These are phyloP conservation scores for Jaapia argillacea DNA, from an alignment of 768 basidiomycete genomes.

Conservation along the genomic window DNA sequence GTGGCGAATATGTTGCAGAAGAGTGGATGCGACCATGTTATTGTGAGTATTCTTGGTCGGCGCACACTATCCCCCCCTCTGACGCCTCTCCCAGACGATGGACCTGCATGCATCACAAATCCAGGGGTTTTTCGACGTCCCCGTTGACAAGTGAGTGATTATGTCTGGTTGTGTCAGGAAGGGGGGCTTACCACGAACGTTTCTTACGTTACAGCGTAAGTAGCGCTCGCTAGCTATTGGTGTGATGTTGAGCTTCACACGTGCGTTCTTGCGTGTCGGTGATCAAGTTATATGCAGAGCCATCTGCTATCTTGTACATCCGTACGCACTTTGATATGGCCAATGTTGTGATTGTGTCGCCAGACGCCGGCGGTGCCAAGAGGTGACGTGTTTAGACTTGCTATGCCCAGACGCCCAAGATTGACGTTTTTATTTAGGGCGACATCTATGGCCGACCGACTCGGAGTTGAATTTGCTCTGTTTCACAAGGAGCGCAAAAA, in stretches of 20 bases:
- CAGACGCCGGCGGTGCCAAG: conserved; percentile 98
- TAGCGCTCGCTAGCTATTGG: conserved; percentile 10
- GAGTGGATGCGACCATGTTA: conserved; percentile 93
- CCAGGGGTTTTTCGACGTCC: conserved; percentile 99
- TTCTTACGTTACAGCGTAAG: conserved; percentile 34
- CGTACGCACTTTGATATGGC: conserved; percentile 80
- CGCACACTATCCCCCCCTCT: not conserved
- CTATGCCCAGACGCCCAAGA: not conserved
- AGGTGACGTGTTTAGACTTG: conserved; percentile 36
- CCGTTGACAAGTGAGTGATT: conserved; percentile 90
- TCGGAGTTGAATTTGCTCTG: conserved; percentile 95
- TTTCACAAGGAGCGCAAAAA: conserved; percentile 99
- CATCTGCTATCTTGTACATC: conserved; percentile 90
- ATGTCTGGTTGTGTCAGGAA: conserved; percentile 4
- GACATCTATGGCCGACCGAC: conserved; percentile 91
- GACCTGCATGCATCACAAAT: conserved; percentile 98
- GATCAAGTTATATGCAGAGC: conserved; percentile 83
- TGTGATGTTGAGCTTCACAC: conserved; percentile 14
- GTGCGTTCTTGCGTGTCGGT: conserved; percentile 4
- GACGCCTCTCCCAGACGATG: conserved; percentile 62
- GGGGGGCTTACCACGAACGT: conserved; percentile 4
- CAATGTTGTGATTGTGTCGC: conserved; percentile 90
- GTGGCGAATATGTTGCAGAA: conserved; percentile 96
- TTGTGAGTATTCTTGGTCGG: too few species aligned
- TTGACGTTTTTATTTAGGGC: conserved; percentile 43